Conservation (phyloP, 192 early-diverging fungal genomes). For the Geosiphon pyriformis region DNA sequence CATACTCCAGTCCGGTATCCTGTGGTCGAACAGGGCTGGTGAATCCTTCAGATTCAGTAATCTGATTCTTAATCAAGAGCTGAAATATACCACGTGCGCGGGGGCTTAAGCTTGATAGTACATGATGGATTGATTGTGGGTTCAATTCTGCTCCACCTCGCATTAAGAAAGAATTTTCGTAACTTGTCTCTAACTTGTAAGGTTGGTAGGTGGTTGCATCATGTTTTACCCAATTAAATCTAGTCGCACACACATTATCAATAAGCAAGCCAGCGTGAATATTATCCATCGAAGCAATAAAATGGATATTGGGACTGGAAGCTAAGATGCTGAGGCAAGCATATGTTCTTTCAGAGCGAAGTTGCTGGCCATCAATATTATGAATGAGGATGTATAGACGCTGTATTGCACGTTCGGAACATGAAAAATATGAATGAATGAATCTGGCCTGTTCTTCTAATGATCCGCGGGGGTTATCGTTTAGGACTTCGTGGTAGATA, state of each 20-base stretch:
- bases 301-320: conserved; percentile 55
- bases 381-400: conserved; percentile 75
- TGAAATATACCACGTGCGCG: conserved; percentile 84
- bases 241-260: conserved; percentile 64
- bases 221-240: conserved; percentile 87
- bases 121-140: conserved; percentile 68
- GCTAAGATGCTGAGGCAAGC: conserved; percentile 63
- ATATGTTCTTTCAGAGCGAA: conserved; percentile 70
- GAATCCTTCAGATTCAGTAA: conserved; percentile 38
- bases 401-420: conserved; percentile 38
- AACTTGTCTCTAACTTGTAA: conserved; percentile 79
- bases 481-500: conserved; percentile 25
- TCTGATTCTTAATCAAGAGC: conserved; percentile 81
- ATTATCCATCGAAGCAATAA: conserved; percentile 87
- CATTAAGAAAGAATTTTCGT: conserved; percentile 68
- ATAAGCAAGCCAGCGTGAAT: conserved; percentile 85
- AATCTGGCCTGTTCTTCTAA: conserved; percentile 61
- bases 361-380: conserved; percentile 77
- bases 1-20: conserved; percentile 57
- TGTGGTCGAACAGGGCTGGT: conserved; percentile 29
- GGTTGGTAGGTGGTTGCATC: conserved; percentile 82
- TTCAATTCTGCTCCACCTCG: conserved; percentile 50
- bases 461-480: conserved; percentile 37
- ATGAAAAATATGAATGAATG: conserved; percentile 60
- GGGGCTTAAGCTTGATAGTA: conserved; percentile 72